These are phyloP conservation scores for Acanthamoeba triangularis DNA, from an alignment of 208 protist genomes.

Conservation along the genomic window DNA sequence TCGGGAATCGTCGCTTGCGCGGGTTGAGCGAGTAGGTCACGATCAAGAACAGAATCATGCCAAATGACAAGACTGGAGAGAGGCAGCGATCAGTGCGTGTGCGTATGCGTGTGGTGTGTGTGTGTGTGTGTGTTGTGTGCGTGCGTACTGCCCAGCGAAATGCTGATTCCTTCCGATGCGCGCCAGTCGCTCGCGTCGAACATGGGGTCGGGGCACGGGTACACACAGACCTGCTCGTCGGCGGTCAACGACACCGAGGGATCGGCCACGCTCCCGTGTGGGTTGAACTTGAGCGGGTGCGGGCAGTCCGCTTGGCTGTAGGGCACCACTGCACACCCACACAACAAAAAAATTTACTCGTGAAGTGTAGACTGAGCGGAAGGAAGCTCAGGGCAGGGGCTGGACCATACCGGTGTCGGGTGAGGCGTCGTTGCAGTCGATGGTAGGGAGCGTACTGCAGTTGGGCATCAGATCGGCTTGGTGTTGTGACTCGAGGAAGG, in stretches of 20 bases:
- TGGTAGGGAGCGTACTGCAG: neutral
- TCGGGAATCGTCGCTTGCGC: slow-evolving; percentile 37
- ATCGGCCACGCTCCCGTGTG: neutral
- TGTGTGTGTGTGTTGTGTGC: neutral
- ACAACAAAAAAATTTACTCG: neutral
- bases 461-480: neutral
- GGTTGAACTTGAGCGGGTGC: slow-evolving; percentile 51
- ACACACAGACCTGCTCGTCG: slow-evolving; percentile 32
- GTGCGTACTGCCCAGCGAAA: neutral
- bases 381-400: neutral
- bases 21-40: slow-evolving; percentile 8
- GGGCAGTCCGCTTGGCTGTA: slow-evolving; percentile 46
- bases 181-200: neutral
- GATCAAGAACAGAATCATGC: neutral
- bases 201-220: slow-evolving; percentile 27
- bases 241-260: neutral
- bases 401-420: neutral
- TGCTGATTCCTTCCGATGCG: neutral
- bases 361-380: neutral
- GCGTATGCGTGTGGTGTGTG: no score
- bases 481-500: neutral
- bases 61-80: neutral
- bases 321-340: neutral
- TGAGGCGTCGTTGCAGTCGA: slow-evolving; percentile 1
- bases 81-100: neutral